Evolutionary conservation across 768 basidiomycete species (phyloP).

Genomic region (Mycena belliarum): DNA sequence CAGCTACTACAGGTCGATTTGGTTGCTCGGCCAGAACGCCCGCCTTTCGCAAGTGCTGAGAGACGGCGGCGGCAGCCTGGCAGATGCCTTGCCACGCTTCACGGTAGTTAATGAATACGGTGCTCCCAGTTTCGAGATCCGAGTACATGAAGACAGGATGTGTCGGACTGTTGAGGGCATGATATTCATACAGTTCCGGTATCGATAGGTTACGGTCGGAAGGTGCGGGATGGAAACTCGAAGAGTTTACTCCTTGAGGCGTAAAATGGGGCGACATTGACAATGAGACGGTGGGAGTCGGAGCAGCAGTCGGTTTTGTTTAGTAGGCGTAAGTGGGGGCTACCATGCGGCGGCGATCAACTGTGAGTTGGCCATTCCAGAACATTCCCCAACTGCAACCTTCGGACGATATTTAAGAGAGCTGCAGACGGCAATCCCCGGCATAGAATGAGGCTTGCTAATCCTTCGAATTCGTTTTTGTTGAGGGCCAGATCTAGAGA

Average conservation of each 20-base stretch:
- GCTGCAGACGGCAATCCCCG: too few relatives aligned
- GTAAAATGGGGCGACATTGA: not conserved
- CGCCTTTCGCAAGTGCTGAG: not conserved
- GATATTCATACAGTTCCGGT: conserved; percentile 2
- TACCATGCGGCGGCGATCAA: too few relatives aligned
- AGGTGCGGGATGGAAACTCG: conserved; percentile 5
- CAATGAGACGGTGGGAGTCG: not conserved
- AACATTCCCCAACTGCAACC: too few relatives aligned
- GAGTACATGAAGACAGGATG: conserved; percentile 11
- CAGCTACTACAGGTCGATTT: not conserved
- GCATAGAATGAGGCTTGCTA: too few relatives aligned
- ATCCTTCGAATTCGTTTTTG: too few relatives aligned
- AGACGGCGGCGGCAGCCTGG: not conserved
- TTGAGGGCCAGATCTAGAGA: too few relatives aligned
- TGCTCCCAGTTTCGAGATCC: not conserved
- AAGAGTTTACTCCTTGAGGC: conserved; percentile 1
- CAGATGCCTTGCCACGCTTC: conserved; percentile 1
- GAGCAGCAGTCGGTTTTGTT: too few relatives aligned
- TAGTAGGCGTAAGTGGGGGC: too few relatives aligned
- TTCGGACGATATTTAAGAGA: too few relatives aligned
- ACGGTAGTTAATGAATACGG: not conserved
- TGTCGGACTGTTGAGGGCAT: conserved; percentile 1
- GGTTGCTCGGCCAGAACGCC: not conserved
- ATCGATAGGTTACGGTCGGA: conserved; percentile 7
- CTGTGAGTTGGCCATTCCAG: too few relatives aligned